These are phyloP conservation scores for Mortierella sp. DNA, from an alignment of 371 early-diverging fungal species.

Conservation along the genomic window DNA sequence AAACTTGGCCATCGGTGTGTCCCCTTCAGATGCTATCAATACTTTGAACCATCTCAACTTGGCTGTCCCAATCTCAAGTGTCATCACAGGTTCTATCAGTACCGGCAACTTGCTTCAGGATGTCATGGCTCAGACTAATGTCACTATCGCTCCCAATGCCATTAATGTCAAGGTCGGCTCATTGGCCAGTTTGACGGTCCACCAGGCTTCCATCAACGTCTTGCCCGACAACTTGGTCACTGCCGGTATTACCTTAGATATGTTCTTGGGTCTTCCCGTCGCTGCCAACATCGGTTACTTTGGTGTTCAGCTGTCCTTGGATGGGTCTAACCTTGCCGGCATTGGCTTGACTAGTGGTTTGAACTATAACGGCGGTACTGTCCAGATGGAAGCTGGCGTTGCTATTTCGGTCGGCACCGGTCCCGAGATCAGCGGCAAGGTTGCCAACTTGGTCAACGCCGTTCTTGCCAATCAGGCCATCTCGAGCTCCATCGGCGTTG, in stretches of 20 bases:
- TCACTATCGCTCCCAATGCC: constrained; percentile 35
- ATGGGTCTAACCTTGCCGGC: constrained; percentile 43
- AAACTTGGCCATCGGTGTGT: constrained; percentile 44
- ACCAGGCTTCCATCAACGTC: constrained; percentile 47
- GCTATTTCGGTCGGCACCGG: constrained; percentile 49
- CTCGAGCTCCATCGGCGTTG: constrained; percentile 36
- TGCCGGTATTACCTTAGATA: constrained; percentile 38
- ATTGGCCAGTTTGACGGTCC: constrained; percentile 36
- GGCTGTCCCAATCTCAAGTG: constrained; percentile 29
- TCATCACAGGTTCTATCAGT: constrained; percentile 36
- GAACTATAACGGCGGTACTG: constrained; percentile 38
- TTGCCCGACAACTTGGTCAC: constrained; percentile 50
- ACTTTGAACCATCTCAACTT: constrained; percentile 38
- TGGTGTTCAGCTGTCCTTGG: constrained; percentile 43
- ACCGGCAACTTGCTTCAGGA: constrained; percentile 18
- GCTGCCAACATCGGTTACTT: constrained; percentile 54
- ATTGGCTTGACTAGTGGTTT: constrained; percentile 39
- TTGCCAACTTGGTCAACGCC: constrained; percentile 46
- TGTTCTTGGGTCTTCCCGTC: constrained; percentile 52
- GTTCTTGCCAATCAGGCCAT: constrained; percentile 46
- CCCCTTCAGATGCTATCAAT: constrained; percentile 44
- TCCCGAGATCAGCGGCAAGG: constrained; percentile 37
- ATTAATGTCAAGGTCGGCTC: constrained; percentile 41
- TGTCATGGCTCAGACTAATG: constrained; percentile 31
- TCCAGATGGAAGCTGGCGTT: constrained; percentile 35